These are phyloP conservation scores for Symbiodinium pilosum DNA, from an alignment of 73 alveolate genomes.

Conservation along the genomic window DNA sequence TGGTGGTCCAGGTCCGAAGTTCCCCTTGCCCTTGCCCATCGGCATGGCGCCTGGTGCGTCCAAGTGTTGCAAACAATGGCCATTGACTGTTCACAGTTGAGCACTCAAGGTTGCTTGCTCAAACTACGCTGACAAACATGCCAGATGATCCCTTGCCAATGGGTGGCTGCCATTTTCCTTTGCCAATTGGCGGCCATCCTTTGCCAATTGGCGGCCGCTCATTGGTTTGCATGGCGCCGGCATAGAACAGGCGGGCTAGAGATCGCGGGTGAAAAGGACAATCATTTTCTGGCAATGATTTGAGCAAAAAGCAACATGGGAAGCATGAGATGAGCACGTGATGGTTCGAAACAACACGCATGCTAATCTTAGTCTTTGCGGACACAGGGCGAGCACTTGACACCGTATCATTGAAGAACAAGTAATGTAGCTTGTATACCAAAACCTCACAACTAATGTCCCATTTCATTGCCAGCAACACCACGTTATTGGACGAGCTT, in stretches of 20 bases:
- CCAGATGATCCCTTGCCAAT: not conserved
- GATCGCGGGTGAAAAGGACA: conserved; percentile 2
- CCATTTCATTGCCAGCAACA: no score
- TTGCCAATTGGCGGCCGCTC: conserved; percentile 29
- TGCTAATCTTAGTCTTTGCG: no score
- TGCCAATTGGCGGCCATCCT: conserved; percentile 21
- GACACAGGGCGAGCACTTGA: no score
- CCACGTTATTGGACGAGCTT: no score
- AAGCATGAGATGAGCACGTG: no score
- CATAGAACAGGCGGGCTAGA: conserved; percentile 23
- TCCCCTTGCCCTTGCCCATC: conserved; percentile 9
- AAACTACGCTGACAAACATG: not conserved
- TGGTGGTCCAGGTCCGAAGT: conserved; percentile 11
- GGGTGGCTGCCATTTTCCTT: conserved; percentile 4
- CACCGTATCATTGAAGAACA: no score
- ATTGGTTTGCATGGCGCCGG: conserved; percentile 22
- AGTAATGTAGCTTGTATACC: no score
- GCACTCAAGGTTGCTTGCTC: no score
- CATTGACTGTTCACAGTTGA: no score
- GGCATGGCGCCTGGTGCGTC: not conserved
- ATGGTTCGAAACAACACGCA: no score
- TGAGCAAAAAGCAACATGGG: not conserved
- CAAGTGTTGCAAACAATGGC: no score
- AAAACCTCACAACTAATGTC: no score
- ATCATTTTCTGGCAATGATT: not conserved